Evolutionary conservation across 1,284 basidiomycete species (phyloP), one percentile per base, ranked within the genome.

Genomic region (Mycosarcoma mackinlayi): DNA sequence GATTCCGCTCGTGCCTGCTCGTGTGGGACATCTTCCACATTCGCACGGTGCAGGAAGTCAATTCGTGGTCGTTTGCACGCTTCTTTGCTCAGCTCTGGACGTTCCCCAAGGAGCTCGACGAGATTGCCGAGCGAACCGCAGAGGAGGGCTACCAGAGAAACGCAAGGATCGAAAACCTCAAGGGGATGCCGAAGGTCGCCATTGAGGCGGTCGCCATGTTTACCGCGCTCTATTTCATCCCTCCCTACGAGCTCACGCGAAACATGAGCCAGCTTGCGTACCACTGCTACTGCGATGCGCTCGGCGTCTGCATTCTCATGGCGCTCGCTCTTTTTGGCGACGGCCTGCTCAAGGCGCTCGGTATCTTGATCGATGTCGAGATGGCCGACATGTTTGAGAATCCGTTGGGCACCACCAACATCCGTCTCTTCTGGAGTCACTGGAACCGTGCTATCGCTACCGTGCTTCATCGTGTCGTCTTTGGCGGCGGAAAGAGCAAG

Each of bases 321-420:
- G 76, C 76, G 13, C 56, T 79, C 1, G 77, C 77, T 10, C 62
- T 77, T 18, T 77, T 77, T 27, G 76, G 76, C 27, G 76, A 78
- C 34, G 76, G 76, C 25, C 44, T 78, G 30, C 72, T 78, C 57
- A 78, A 78, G 69, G 1, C 47, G 16, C 19, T 79, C 18, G 80
- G 79, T 23, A 71, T 82, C 30, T 6, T 80, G 11, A 54, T 75
- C 53, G 56, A 74, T 45, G 65, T 81, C 27, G 80, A 82, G 61
- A 81, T 81, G 76, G 67, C 69, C 35, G 75, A 79, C 42, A 78
- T 81, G 75, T 82, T 82, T 34, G 76, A 81, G 39, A 81, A 80
- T 45, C 80, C 80, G 1, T 45, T 80, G 23, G 72, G 73, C 21
- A 80, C 80, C 7, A 76, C 76, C 53, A 80, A 78, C 64, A 74